Evolutionary conservation across 371 early-diverging fungal genomes (phyloP).

Genomic region (Mucor piriformis): DNA sequence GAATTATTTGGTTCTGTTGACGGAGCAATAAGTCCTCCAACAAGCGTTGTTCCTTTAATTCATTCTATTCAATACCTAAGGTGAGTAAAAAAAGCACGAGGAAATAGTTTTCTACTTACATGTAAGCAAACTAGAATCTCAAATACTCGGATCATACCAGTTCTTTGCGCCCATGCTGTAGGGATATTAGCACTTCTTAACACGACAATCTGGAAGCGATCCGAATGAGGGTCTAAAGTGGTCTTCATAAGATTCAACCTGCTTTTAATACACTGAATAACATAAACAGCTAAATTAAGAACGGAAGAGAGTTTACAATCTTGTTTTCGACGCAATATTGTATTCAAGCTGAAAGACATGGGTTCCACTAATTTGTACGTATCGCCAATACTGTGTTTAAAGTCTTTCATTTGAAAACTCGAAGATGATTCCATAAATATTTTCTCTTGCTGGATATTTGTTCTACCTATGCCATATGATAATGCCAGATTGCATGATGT

Average conservation of each 20-base stretch:
- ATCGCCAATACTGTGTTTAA: slow-evolving; percentile 16
- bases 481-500: slow-evolving; percentile 8
- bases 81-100: neutral
- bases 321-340: slow-evolving; percentile 7
- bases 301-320: slow-evolving; percentile 4
- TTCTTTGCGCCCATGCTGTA: slow-evolving; percentile 6
- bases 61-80: slow-evolving; percentile 4
- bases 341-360: slow-evolving; percentile 16
- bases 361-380: slow-evolving; percentile 13
- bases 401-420: slow-evolving; percentile 11
- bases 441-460: neutral
- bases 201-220: slow-evolving; percentile 5
- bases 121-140: slow-evolving; percentile 11
- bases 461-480: slow-evolving; percentile 14
- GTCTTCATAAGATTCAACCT: slow-evolving; percentile 5
- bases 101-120: slow-evolving; percentile 1
- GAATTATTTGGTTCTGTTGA: slow-evolving; percentile 3
- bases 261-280: slow-evolving; percentile 12
- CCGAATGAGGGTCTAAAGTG: slow-evolving; percentile 3
- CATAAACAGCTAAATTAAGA: slow-evolving; percentile 10
- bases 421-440: slow-evolving; percentile 22
- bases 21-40: slow-evolving; percentile 1
- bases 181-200: slow-evolving; percentile 1
- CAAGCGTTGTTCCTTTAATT: slow-evolving; percentile 4
- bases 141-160: slow-evolving; percentile 4